Evolutionary conservation across 495 filamentous ascomycete genomes (phyloP), one percentile per base, ranked within the genome.

Genomic region (Xylaria scruposa): DNA sequence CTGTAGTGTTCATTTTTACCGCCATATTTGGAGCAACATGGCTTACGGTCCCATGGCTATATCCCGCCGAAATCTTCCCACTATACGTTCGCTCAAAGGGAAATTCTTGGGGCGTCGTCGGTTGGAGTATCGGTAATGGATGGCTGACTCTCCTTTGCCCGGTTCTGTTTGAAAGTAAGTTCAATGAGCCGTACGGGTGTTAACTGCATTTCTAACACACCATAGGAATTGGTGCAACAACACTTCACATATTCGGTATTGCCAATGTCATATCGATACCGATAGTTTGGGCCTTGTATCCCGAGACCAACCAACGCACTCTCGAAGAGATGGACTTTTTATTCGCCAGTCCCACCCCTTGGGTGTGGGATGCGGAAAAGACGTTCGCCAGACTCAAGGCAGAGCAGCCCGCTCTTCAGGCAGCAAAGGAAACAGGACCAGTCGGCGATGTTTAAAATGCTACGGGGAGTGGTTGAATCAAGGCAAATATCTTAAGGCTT

Each of bases 21-120:
- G 85, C 85, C 6, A 84, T 90, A 0, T 93, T 93, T 71, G 90
- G 90, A 33, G 91, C 90, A 0, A 91, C 91, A 2, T 93, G 91
- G 91, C 78, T 93, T 13, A 92, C 90, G 0, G 90, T 91, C 3
- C 90, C 90, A 0, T 92, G 90, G 90, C 73, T 92, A 5, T 92
- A 92, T 69, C 90, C 90, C 0, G 89, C 90, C 19, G 91, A 93
- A 74, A 92, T 92, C 65, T 92, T 92, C 79, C 91, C 91, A 0
- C 79, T 92, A 21, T 85, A 89, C 33, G 87, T 92, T 12, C 87
- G 91, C 31, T 91, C 90, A 5, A 88, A 89, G 40, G 91, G 91
- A 24, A 92, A 92, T 61, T 89, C 91, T n/a, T 92, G 90, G 88
- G 90, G 91, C 73, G 91, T 92, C 0, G 86, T 93, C 3, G 90